A percentile compares a stretch with the other conserved stretches of the same genome.
Evolutionary conservation across 208 protist species (phyloP).

Genomic region (Leptomonas pyrrhocoris): DNA sequence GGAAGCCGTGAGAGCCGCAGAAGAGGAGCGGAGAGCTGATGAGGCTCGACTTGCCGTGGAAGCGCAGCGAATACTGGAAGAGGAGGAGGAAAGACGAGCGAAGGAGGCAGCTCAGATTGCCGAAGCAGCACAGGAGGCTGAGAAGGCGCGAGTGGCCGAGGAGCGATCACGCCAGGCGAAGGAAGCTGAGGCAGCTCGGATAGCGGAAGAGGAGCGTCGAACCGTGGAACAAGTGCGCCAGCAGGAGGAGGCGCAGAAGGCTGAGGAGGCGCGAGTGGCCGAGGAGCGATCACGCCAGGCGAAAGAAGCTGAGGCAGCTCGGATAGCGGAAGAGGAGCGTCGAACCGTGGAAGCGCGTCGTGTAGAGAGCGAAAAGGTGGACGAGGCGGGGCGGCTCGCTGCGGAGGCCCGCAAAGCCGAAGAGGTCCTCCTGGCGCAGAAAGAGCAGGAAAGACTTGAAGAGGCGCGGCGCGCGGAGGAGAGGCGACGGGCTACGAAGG

Average conservation of each 20-base stretch:
- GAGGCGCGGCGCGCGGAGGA: slow-evolving; percentile 2
- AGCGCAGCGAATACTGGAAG: no score
- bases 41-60: background rate
- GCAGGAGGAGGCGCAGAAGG: no score
- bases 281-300: background rate
- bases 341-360: background rate
- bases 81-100: slow-evolving; percentile 8
- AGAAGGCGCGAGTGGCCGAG: background rate
- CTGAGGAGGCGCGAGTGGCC: background rate
- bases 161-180: background rate
- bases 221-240: no score
- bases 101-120: slow-evolving; percentile 2
- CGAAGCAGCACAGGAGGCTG: background rate
- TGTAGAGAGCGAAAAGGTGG: slow-evolving; percentile 9
- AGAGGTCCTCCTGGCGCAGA: slow-evolving; percentile 12
- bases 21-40: background rate
- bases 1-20: slow-evolving; percentile 4
- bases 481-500: slow-evolving; percentile 2
- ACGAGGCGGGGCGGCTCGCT: slow-evolving; percentile 8
- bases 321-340: background rate
- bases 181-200: background rate
- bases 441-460: slow-evolving; percentile 11
- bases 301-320: background rate
- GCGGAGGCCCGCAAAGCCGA: slow-evolving; percentile 17
- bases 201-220: slow-evolving; percentile 12